A percentile compares a stretch with the other conserved stretches of the same genome.
phyloP scores from a whole-genome alignment of 1,139 yeast species.

The Sugiyamaella japonica region DNA sequence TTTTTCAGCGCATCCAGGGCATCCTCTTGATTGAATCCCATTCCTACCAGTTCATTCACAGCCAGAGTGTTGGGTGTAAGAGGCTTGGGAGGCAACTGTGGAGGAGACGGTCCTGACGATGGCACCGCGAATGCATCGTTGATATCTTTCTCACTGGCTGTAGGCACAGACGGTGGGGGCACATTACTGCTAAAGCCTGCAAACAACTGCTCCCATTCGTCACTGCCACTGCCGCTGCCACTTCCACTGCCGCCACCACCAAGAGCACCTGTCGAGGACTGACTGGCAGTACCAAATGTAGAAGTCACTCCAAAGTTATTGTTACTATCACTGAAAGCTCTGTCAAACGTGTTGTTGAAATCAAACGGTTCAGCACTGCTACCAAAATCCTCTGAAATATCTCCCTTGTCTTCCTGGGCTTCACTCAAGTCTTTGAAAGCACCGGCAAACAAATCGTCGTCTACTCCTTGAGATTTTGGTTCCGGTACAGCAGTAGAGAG shows the following conservation, averaged over 20 bases:
- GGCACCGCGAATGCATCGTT: conserved; percentile 31
- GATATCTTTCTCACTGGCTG: conserved; percentile 26
- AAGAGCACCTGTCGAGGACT: conserved; percentile 14
- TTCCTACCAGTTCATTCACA: conserved; percentile 75
- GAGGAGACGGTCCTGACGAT: conserved; percentile 16
- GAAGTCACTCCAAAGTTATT: conserved; percentile 11
- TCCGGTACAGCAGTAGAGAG: not conserved
- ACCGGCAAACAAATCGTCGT: conserved; percentile 30
- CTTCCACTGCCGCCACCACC: not conserved
- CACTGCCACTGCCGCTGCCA: conserved; percentile 37
- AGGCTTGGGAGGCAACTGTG: conserved; percentile 23
- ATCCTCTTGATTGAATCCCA: conserved; percentile 77
- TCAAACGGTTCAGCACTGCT: conserved; percentile 44
- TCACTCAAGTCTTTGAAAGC: conserved; percentile 35
- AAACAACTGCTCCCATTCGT: conserved; percentile 94
- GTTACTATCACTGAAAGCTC: conserved; percentile 21
- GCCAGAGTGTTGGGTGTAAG: conserved; percentile 38
- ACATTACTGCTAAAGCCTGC: conserved; percentile 79
- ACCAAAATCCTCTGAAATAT: conserved; percentile 24
- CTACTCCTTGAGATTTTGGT: conserved; percentile 13
- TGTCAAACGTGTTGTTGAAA: conserved; percentile 39
- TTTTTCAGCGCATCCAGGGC: conserved; percentile 67
- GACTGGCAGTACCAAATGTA: conserved; percentile 10
- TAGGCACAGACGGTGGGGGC: conserved; percentile 26
- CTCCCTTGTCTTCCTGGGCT: conserved; percentile 30